phyloP scores from a whole-genome alignment of 352 stramenopile genomes.

The Globisporangium takayamanum region DNA sequence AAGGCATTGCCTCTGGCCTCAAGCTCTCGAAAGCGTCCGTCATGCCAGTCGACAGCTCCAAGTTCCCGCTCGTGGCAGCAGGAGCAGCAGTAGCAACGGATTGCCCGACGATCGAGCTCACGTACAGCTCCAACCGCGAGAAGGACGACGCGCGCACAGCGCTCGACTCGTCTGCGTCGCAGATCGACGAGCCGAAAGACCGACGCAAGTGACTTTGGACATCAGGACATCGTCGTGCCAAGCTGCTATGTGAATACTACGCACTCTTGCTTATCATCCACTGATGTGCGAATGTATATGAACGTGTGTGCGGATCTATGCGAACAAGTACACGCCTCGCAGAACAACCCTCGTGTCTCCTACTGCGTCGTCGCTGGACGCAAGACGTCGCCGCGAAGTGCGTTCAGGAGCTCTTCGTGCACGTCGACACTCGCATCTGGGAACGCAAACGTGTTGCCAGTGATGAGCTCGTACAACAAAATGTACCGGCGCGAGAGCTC shows the following conservation, averaged over 20 bases:
- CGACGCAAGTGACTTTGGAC: not conserved
- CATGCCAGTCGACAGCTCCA: conserved; percentile 37
- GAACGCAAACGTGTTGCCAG: conserved; percentile 92
- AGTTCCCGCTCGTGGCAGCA: not conserved
- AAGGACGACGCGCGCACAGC: conserved; percentile 1
- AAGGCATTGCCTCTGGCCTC: conserved; percentile 4
- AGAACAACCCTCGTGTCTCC: too few relatives aligned
- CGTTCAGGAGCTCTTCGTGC: conserved; percentile 43
- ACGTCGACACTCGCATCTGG: conserved; percentile 18
- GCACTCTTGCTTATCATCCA: too few relatives aligned
- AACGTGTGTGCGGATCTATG: too few relatives aligned
- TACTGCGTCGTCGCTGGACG: conserved; percentile 11
- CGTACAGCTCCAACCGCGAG: conserved; percentile 8
- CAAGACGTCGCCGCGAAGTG: conserved; percentile 29
- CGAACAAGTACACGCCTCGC: too few relatives aligned
- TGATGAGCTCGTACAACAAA: conserved; percentile 98
- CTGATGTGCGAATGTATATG: too few relatives aligned
- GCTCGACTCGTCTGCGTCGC: conserved; percentile 12
- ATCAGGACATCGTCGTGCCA: not conserved
- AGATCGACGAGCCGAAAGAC: conserved; percentile 13
- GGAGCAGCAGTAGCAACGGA: not conserved
- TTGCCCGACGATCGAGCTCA: conserved; percentile 3
- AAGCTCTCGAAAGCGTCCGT: conserved; percentile 52
- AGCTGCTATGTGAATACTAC: too few relatives aligned
- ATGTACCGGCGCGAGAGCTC: conserved; percentile 97